Evolutionary conservation across 176 grass and related monocot species (phyloP).

Genomic region (Lolium rigidum): DNA sequence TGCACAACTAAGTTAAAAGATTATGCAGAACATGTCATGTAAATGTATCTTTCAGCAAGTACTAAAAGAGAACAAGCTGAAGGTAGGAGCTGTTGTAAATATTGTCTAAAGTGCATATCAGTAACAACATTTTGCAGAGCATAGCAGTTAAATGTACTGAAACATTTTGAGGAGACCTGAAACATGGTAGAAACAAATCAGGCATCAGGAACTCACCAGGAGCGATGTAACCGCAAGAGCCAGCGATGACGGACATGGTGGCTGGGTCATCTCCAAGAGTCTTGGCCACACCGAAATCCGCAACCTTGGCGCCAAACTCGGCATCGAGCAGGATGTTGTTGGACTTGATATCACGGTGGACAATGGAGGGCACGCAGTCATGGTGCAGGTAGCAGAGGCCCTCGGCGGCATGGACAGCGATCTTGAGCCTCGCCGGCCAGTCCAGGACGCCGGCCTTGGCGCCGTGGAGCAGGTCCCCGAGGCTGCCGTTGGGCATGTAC

Average conservation of each 20-base stretch:
- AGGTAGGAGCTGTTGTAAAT: neutral
- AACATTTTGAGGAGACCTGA: neutral
- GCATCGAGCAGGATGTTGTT: slow-evolving; percentile 90
- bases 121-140: neutral
- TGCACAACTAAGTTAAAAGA: neutral
- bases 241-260: slow-evolving; percentile 76
- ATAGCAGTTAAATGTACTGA: neutral
- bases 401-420: slow-evolving; percentile 68
- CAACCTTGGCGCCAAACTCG: slow-evolving; percentile 66
- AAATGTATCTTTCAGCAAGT: neutral
- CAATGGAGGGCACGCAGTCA: slow-evolving; percentile 69
- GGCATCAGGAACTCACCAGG: slow-evolving; percentile 62
- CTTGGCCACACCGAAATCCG: slow-evolving; percentile 89
- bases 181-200: slow-evolving; percentile 3
- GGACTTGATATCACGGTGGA: slow-evolving; percentile 92
- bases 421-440: slow-evolving; percentile 72
- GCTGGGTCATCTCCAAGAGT: slow-evolving; percentile 44
- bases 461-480: slow-evolving; percentile 73
- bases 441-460: slow-evolving; percentile 53
- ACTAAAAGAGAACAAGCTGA: slow-evolving; percentile 4
- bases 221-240: slow-evolving; percentile 90
- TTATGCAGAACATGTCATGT: neutral
- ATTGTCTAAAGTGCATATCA: neutral
- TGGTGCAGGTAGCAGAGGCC: slow-evolving; percentile 90
- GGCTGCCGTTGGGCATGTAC: slow-evolving; percentile 97